Evolutionary conservation across 495 filamentous ascomycete species (phyloP).

Genomic region (Tuber microsphaerosporum): DNA sequence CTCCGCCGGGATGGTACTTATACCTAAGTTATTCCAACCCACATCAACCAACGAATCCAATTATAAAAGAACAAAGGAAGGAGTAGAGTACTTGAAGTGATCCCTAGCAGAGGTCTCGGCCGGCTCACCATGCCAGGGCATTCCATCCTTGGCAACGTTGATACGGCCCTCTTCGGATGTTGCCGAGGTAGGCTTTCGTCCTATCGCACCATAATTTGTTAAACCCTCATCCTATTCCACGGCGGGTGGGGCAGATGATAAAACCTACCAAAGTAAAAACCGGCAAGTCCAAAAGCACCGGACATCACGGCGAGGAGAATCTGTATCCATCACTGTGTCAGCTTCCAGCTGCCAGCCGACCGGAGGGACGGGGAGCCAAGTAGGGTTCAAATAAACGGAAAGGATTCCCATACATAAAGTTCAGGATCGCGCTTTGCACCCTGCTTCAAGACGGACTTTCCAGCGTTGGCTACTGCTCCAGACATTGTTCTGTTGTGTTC

Average conservation of each 20-base stretch:
- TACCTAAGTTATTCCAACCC: slow-evolving; percentile 23
- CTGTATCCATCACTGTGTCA: slow-evolving; percentile 46
- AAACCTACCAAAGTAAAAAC: slow-evolving; percentile 67
- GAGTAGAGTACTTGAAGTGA: slow-evolving; percentile 62
- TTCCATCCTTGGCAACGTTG: slow-evolving; percentile 61
- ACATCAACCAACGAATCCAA: background rate
- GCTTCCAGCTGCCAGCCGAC: slow-evolving; percentile 1
- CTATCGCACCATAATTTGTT: slow-evolving; percentile 43
- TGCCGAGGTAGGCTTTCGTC: slow-evolving; percentile 74
- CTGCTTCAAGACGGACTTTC: slow-evolving; percentile 51
- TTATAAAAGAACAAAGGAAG: background rate
- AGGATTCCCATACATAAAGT: slow-evolving; percentile 58
- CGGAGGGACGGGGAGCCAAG: background rate
- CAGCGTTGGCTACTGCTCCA: slow-evolving; percentile 33
- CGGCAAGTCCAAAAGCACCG: slow-evolving; percentile 74
- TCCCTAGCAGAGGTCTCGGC: slow-evolving; percentile 45
- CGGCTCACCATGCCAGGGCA: slow-evolving; percentile 77
- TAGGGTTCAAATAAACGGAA: background rate
- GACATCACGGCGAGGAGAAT: slow-evolving; percentile 89
- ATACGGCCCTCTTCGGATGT: slow-evolving; percentile 69
- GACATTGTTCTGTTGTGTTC: slow-evolving; percentile 16
- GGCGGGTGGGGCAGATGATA: slow-evolving; percentile 3
- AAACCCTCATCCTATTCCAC: background rate
- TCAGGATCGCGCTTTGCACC: slow-evolving; percentile 71
- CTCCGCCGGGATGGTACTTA: slow-evolving; percentile 82